Conservation (phyloP, 345 rosid genomes). For the Salix suchowensis region DNA sequence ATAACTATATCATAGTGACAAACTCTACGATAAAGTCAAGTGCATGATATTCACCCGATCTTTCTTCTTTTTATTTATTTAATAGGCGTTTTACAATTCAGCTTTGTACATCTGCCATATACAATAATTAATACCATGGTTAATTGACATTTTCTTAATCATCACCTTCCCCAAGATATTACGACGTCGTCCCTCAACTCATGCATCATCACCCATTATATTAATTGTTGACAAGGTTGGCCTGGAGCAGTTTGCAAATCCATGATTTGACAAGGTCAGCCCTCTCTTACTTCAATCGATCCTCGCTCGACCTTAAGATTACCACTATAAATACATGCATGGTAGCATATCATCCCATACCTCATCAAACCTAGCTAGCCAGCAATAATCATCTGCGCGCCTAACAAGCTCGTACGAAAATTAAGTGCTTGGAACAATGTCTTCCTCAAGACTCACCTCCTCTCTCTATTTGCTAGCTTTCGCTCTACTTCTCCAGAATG, state of each 20-base stretch:
- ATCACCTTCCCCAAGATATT: background rate
- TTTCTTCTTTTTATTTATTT: too few species aligned
- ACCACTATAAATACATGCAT: background rate
- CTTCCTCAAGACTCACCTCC: too few species aligned
- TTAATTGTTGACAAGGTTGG: background rate
- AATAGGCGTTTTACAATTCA: background rate
- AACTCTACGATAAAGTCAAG: too few species aligned
- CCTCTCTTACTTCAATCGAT: background rate
- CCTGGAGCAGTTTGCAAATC: background rate
- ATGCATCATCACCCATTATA: background rate
- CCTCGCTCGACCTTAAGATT: background rate
- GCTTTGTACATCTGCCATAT: background rate
- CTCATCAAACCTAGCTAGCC: too few species aligned
- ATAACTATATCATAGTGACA: too few species aligned
- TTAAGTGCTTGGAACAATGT: too few species aligned
- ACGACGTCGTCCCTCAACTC: too few species aligned
- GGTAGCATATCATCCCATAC: too few species aligned
- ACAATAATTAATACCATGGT: too few species aligned
- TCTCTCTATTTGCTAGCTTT: too few species aligned
- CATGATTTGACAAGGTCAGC: background rate
- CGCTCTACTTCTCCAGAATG: background rate
- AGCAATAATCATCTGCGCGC: too few species aligned
- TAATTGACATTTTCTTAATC: background rate
- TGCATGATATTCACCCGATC: background rate
- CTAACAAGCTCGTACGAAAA: too few species aligned